These are phyloP conservation scores for Fraxinus dipetala DNA, from an alignment of 305 asterid species.

Conservation along the genomic window DNA sequence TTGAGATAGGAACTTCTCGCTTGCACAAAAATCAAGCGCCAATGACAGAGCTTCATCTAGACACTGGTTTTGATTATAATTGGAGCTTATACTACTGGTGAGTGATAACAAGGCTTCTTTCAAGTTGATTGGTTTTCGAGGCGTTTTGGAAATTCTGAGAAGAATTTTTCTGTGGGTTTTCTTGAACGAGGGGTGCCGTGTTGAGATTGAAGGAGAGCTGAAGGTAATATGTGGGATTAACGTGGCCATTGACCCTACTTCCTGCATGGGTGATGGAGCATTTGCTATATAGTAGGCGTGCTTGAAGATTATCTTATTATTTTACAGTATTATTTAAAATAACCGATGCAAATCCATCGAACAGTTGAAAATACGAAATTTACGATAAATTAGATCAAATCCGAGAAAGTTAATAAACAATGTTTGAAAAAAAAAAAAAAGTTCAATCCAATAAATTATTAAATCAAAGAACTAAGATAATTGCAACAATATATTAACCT, in stretches of 20 bases:
- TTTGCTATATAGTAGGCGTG: not conserved
- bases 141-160: slow-evolving; percentile 24
- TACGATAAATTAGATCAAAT: too few relatives aligned
- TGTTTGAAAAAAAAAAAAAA: too few relatives aligned
- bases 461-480: too few relatives aligned
- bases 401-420: too few relatives aligned
- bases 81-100: slow-evolving; percentile 21
- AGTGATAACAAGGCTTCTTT: slow-evolving; percentile 38
- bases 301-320: not conserved
- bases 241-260: slow-evolving; percentile 30
- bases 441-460: too few relatives aligned
- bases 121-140: slow-evolving; percentile 26
- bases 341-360: too few relatives aligned
- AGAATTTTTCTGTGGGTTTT: slow-evolving; percentile 4
- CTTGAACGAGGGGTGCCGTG: slow-evolving; percentile 24
- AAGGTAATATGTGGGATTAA: slow-evolving; percentile 30
- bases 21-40: slow-evolving; percentile 54
- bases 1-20: slow-evolving; percentile 29
- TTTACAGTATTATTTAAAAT: not conserved
- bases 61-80: slow-evolving; percentile 25
- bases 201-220: slow-evolving; percentile 27
- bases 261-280: not conserved
- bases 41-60: slow-evolving; percentile 54
- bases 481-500: too few relatives aligned
- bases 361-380: too few relatives aligned